A percentile compares a stretch with the other conserved stretches of the same genome.
phyloP scores from a whole-genome alignment of 495 filamentous ascomycete genomes.

The Zalerion maritima region DNA sequence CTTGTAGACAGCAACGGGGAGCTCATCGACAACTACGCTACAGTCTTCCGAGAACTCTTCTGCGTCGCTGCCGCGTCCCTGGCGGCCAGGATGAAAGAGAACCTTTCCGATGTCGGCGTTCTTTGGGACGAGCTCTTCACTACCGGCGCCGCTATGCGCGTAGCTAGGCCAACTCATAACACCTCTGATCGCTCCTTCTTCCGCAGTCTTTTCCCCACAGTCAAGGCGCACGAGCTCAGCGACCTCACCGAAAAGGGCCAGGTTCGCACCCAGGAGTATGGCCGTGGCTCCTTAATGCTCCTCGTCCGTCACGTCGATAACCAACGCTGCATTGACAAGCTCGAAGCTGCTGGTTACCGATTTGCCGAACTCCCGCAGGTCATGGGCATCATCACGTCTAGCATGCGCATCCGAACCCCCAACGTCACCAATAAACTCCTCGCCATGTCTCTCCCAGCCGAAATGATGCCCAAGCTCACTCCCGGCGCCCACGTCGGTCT shows the following conservation, averaged over 20 bases:
- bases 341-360: constrained; percentile 45
- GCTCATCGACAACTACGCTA: constrained; percentile 40
- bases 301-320: constrained; percentile 39
- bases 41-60: constrained; percentile 58
- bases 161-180: too few relatives aligned
- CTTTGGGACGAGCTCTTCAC: constrained; percentile 51
- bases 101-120: constrained; percentile 45
- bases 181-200: too few relatives aligned
- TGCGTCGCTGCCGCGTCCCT: constrained; percentile 55
- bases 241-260: too few relatives aligned
- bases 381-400: constrained; percentile 37
- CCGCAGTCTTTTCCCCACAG: too few relatives aligned
- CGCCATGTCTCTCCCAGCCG: constrained; percentile 38
- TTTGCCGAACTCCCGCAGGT: constrained; percentile 48
- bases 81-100: constrained; percentile 39
- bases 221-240: too few relatives aligned
- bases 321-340: constrained; percentile 31
- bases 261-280: too few relatives aligned
- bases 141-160: constrained; percentile 24
- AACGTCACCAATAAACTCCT: constrained; percentile 32
- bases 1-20: constrained; percentile 9
- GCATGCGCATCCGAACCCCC: constrained; percentile 41
- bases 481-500: constrained; percentile 52
- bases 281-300: constrained; percentile 53
- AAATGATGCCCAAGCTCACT: constrained; percentile 27